These are phyloP conservation scores for Penicillium verrucosum DNA, from an alignment of 2,329 filamentous ascomycete genomes.

Conservation along the genomic window DNA sequence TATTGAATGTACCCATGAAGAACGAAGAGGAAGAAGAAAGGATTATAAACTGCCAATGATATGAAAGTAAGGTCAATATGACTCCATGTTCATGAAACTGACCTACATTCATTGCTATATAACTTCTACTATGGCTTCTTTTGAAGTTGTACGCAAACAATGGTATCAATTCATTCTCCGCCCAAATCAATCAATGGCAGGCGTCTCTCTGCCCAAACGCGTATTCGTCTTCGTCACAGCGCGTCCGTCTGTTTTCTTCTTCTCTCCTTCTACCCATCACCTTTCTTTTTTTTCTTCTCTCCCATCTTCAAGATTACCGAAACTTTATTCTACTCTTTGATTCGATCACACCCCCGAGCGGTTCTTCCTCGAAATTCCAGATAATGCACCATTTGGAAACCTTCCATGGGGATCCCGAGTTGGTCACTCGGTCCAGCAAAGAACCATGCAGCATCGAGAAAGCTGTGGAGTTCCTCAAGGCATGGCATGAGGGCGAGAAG, in stretches of 20 bases:
- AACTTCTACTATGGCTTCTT: not conserved
- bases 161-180: too few species aligned
- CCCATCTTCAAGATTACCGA: too few species aligned
- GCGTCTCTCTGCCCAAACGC: too few species aligned
- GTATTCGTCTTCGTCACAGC: too few species aligned
- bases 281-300: too few species aligned
- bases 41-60: not conserved
- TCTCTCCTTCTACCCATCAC: too few species aligned
- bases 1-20: not conserved
- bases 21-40: not conserved
- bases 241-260: not conserved
- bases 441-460: not conserved
- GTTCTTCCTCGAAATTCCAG: too few species aligned
- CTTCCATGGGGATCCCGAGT: not conserved
- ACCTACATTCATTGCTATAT: too few species aligned
- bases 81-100: too few species aligned
- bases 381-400: not conserved
- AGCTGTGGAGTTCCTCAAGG: not conserved
- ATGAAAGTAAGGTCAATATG: not conserved
- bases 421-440: not conserved
- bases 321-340: too few species aligned
- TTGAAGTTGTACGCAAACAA: too few species aligned
- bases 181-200: too few species aligned
- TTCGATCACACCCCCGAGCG: not conserved
- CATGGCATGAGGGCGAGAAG: not conserved